These are phyloP conservation scores for Trichoderma polysporum DNA, from an alignment of 2,329 filamentous ascomycete species.

Conservation along the genomic window DNA sequence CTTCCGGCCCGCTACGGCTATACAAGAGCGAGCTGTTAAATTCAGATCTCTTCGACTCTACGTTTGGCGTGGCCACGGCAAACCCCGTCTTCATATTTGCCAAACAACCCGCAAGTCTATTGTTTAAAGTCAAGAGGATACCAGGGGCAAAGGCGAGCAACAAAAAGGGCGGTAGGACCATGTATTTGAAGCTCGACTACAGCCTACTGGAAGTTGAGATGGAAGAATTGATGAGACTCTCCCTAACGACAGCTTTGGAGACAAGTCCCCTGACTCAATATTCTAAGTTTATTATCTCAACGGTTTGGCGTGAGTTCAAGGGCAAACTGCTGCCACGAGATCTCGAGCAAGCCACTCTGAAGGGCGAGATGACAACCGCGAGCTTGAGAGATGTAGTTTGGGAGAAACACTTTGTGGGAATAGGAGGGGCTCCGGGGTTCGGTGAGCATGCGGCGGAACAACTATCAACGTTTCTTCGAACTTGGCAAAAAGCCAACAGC, in stretches of 20 bases:
- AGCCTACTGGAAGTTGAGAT: slow-evolving; percentile 75
- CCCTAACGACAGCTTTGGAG: slow-evolving; percentile 42
- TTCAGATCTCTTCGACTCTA: slow-evolving; percentile 67
- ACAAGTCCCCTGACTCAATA: slow-evolving; percentile 46
- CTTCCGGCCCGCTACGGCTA: slow-evolving; percentile 70
- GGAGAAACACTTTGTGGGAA: slow-evolving; percentile 49
- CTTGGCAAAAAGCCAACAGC: slow-evolving; percentile 35
- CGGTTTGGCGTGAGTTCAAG: slow-evolving; percentile 46
- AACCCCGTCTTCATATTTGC: slow-evolving; percentile 67
- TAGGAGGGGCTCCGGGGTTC: slow-evolving; percentile 44
- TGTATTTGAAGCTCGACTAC: slow-evolving; percentile 74
- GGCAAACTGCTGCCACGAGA: slow-evolving; percentile 48
- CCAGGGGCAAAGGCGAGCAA: slow-evolving; percentile 36
- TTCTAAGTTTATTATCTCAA: slow-evolving; percentile 46
- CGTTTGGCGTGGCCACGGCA: slow-evolving; percentile 55
- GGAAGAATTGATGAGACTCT: slow-evolving; percentile 46
- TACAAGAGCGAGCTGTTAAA: slow-evolving; percentile 65
- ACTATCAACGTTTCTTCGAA: slow-evolving; percentile 32
- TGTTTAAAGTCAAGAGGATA: slow-evolving; percentile 74
- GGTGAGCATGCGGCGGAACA: slow-evolving; percentile 33
- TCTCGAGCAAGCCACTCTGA: slow-evolving; percentile 56
- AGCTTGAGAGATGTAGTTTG: slow-evolving; percentile 49
- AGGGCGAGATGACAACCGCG: slow-evolving; percentile 51
- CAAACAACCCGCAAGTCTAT: slow-evolving; percentile 74
- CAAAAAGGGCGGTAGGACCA: slow-evolving; percentile 40